These are phyloP conservation scores for Stipa capillata DNA, from an alignment of 176 grass and related monocot species.

Conservation along the genomic window DNA sequence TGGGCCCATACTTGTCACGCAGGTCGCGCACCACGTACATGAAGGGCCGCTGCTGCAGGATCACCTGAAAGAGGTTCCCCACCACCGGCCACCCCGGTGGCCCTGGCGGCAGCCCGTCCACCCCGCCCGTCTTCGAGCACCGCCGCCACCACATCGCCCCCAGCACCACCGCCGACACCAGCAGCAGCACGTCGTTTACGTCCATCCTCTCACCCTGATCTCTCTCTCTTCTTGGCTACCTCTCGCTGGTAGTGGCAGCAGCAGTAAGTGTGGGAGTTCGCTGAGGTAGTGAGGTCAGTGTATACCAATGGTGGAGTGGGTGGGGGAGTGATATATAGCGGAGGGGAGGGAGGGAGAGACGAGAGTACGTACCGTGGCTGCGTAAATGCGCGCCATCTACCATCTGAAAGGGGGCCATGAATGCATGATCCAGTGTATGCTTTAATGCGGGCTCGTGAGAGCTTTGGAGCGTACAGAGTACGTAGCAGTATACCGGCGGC, in stretches of 20 bases:
- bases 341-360: neutral
- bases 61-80: conserved; percentile 91
- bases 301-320: neutral
- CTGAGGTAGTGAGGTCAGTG: neutral
- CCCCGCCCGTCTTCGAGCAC: conserved; percentile 44
- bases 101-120: conserved; percentile 58
- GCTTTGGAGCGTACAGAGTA: neutral
- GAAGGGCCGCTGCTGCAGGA: conserved; percentile 83
- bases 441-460: conserved; percentile 27
- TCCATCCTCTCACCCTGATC: conserved; percentile 23
- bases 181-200: conserved; percentile 45
- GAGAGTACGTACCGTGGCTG: neutral
- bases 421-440: conserved; percentile 32
- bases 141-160: conserved; percentile 67
- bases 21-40: conserved; percentile 96
- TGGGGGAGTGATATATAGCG: conserved; percentile 37
- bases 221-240: neutral
- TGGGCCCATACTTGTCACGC: conserved; percentile 63
- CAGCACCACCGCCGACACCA: conserved; percentile 33
- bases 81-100: conserved; percentile 92
- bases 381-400: conserved; percentile 43
- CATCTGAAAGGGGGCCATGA: conserved; percentile 39
- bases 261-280: neutral
- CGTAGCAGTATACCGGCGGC: neutral
- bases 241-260: too few relatives aligned